These are phyloP conservation scores for Cryphonectria parasitica DNA, from an alignment of 2,329 filamentous ascomycete species.

Conservation along the genomic window DNA sequence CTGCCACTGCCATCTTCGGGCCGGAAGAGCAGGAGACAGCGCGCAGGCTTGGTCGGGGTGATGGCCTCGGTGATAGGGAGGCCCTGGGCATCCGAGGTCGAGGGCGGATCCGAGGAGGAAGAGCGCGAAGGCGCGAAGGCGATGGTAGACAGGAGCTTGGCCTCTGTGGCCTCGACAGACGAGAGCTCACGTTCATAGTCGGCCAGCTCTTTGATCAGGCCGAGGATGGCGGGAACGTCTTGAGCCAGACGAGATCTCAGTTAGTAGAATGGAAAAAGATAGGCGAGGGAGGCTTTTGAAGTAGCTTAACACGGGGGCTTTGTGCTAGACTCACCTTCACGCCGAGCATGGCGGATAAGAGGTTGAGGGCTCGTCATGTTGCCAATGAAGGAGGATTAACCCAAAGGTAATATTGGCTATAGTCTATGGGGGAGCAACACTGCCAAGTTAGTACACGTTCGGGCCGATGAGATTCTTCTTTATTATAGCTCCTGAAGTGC, in stretches of 20 bases:
- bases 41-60: slow-evolving; percentile 65
- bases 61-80: slow-evolving; percentile 57
- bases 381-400: neutral
- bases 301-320: neutral
- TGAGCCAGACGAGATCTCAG: neutral
- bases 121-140: slow-evolving; percentile 65
- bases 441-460: neutral
- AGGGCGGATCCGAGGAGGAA: slow-evolving; percentile 41
- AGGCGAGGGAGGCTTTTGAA: too few relatives aligned
- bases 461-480: neutral
- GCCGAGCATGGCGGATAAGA: slow-evolving; percentile 60
- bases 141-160: slow-evolving; percentile 73
- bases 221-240: slow-evolving; percentile 84
- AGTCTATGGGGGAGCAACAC: neutral
- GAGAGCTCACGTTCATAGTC: slow-evolving; percentile 81
- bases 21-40: slow-evolving; percentile 71
- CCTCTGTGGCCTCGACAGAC: slow-evolving; percentile 77
- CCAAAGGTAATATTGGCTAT: neutral
- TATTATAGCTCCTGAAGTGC: too few relatives aligned
- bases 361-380: slow-evolving; percentile 40
- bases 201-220: slow-evolving; percentile 82
- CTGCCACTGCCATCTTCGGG: slow-evolving; percentile 42
- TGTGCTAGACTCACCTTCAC: slow-evolving; percentile 53
- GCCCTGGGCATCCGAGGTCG: slow-evolving; percentile 33
- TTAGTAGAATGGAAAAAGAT: too few relatives aligned